Percentiles rank a stretch among this genome's conserved stretches.
These are phyloP conservation scores for Prunus padus DNA, from an alignment of 306 rosid species.

Conservation along the genomic window DNA sequence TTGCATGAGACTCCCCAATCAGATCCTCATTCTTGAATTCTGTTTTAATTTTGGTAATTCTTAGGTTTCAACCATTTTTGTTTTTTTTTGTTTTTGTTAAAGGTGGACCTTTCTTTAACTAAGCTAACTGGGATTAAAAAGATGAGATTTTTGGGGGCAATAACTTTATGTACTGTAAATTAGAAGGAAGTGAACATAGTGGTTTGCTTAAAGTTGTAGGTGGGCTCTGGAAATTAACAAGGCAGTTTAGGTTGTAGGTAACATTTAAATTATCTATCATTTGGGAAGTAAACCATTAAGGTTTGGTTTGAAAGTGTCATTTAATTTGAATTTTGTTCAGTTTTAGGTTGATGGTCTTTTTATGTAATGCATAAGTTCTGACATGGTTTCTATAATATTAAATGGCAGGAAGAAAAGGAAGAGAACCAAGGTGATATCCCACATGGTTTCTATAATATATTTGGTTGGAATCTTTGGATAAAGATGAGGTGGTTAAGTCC, in stretches of 20 bases:
- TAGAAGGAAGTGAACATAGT: background rate
- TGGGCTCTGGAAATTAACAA: background rate
- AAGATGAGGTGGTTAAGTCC: slow-evolving; percentile 83
- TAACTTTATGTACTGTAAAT: background rate
- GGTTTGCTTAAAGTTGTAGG: background rate
- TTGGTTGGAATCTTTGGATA: slow-evolving; percentile 78
- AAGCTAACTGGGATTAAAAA: background rate
- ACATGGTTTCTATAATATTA: background rate
- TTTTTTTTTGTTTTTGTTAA: slow-evolving; percentile 2
- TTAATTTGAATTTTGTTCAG: background rate
- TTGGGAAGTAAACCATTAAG: background rate
- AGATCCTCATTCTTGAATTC: slow-evolving; percentile 27
- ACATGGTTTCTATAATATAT: slow-evolving; percentile 82
- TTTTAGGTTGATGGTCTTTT: slow-evolving; percentile 6
- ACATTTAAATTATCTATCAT: background rate
- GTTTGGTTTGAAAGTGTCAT: background rate
- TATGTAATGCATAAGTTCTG: background rate
- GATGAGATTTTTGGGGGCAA: background rate
- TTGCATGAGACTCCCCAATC: slow-evolving; percentile 62
- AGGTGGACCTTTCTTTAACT: background rate
- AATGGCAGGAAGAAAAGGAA: slow-evolving; percentile 54
- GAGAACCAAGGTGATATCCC: slow-evolving; percentile 55
- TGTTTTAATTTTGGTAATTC: background rate
- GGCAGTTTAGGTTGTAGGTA: background rate
- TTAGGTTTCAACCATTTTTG: background rate